A percentile compares a stretch with the other conserved stretches of the same genome.
phyloP scores from a whole-genome alignment of 257 asterid species.

The Solanum medicagineum region DNA sequence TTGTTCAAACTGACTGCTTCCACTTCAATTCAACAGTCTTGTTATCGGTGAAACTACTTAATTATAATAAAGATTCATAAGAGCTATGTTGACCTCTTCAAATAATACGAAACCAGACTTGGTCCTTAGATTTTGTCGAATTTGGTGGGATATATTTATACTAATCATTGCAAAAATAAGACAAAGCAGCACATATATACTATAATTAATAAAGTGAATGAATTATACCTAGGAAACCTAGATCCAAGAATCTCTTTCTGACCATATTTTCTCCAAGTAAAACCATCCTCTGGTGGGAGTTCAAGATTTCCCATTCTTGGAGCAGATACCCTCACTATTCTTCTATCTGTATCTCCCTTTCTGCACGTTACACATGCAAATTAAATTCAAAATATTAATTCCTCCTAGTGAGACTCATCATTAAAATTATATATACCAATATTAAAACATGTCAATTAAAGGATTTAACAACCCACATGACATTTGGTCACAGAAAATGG shows the following conservation, averaged over 20 bases:
- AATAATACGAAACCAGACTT: neutral
- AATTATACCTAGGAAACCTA: conserved; percentile 53
- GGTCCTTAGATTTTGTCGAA: neutral
- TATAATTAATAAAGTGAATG: neutral
- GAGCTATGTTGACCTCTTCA: neutral
- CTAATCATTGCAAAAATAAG: neutral
- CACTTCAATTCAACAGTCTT: neutral
- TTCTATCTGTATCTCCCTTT: conserved; percentile 23
- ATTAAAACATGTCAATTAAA: neutral
- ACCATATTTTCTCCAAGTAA: conserved; percentile 85
- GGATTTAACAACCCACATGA: neutral
- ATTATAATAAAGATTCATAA: neutral
- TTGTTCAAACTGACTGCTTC: neutral
- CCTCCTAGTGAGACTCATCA: neutral
- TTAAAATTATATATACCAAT: neutral
- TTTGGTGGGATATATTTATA: neutral
- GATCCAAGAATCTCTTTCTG: conserved; percentile 65
- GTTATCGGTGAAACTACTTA: neutral
- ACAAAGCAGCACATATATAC: neutral
- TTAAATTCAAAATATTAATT: neutral
- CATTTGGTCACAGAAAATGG: neutral
- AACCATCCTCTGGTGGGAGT: conserved; percentile 78
- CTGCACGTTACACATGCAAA: conserved; percentile 10
- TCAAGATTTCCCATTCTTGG: conserved; percentile 78
- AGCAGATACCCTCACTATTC: conserved; percentile 35